Evolutionary conservation across 805 yeast species (phyloP), one percentile per base, ranked within the genome.

Genomic region (Ogataea nonfermentans): DNA sequence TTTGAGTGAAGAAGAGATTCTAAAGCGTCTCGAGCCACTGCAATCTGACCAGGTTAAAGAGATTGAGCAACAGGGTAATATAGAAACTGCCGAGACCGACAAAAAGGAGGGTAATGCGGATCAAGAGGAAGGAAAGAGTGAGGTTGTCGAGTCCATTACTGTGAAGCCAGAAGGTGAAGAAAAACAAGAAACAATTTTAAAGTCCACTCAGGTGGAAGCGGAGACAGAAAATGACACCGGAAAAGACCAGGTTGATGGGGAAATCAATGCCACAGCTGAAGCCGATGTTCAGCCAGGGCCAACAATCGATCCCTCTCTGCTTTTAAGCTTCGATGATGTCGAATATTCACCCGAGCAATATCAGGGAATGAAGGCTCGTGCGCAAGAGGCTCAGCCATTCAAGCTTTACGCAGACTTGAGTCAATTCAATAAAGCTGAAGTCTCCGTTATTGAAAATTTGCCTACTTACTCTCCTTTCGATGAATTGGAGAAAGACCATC

Each of bases 401-500:
- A 76, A 71, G 41, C 49, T 75, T 6, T 65, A 65, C 50, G 65
- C 74, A 4, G 63, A 70, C 41, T 31, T 68, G 9, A 61, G 63
- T 25, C 69, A 67, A 19, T 56, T 78, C 42, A 65, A 69, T 42
- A 67, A 66, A 33, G 58, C 73, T 7, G 79, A 76, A 43, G 69
- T 62, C 36, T 63, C 77, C 2, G 67, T 78, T 15, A 52, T 77
- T 8, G 69, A 68, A 12, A 68, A 73, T 38, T 50, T 78, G 24
- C 74, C 79, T 1, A 59, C 66, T 13, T 75, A 67, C 54, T 58
- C 68, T 2, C 75, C 79, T 0, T 75, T 77, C 49, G 70, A 62
- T 30, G 71, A 66, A 3, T 41, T 45, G 13, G 65, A 59, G 28
- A 40, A 29, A 9, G 57, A 57, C 35, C 64, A 61, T 41, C 27